Conservation (phyloP, 129 eudicot genomes). For the Saposhnikovia divaricata region DNA sequence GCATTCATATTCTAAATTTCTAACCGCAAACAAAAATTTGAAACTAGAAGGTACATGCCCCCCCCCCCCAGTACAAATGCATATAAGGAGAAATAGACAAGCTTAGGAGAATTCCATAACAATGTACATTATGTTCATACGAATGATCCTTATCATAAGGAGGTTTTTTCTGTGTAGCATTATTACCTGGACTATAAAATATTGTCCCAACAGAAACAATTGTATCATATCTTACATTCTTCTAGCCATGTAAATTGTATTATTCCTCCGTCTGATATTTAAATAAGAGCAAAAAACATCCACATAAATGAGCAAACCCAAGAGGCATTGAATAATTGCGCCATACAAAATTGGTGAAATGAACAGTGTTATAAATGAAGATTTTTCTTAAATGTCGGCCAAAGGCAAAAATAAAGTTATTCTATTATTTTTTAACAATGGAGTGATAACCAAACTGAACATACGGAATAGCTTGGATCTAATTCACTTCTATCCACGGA, state of each 20-base stretch:
- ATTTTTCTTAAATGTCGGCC: neutral
- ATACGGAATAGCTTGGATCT: neutral
- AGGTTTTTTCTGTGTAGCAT: neutral
- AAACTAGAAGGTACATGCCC: neutral
- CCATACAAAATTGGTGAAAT: neutral
- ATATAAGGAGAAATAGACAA: neutral
- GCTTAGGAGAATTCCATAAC: neutral
- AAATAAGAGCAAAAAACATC: neutral
- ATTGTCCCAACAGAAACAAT: neutral
- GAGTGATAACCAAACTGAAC: neutral
- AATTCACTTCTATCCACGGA: neutral
- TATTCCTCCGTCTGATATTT: neutral
- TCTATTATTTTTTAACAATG: neutral
- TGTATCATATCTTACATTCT: neutral
- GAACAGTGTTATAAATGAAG: neutral
- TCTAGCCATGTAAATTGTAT: neutral
- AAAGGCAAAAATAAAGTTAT: neutral
- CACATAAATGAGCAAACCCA: neutral
- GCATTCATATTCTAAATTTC: no score
- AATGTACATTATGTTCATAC: no score
- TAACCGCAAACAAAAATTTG: neutral
- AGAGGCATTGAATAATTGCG: neutral
- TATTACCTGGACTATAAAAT: neutral
- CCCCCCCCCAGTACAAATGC: slow-evolving; percentile 4
- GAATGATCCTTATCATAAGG: neutral